Evolutionary conservation across 148 eudicot species (phyloP).

Genomic region (Spergularia bocconei): DNA sequence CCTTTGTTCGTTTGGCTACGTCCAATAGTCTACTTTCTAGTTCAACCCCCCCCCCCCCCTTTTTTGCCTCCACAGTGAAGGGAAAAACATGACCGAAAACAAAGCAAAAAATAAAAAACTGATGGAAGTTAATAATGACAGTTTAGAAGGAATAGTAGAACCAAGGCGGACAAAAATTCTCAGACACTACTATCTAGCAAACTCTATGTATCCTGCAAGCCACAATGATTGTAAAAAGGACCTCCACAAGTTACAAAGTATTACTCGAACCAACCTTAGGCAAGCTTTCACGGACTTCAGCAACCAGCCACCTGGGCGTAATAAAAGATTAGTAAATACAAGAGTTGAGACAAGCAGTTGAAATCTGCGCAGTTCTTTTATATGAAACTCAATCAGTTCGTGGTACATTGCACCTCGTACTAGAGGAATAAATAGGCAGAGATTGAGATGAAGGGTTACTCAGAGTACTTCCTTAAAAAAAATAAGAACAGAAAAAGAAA

Average conservation of each 20-base stretch:
- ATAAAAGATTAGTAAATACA: slow-evolving; percentile 19
- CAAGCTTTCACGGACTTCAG: slow-evolving; percentile 79
- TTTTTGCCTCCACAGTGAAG: too few relatives aligned
- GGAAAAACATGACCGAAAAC: too few relatives aligned
- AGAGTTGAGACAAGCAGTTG: slow-evolving; percentile 15
- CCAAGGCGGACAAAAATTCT: neutral
- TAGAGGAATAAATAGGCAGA: neutral
- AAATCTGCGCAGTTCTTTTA: neutral
- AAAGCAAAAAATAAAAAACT: too few relatives aligned
- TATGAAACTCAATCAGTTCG: neutral
- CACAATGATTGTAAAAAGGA: neutral
- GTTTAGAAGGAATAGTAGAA: neutral
- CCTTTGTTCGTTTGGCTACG: too few relatives aligned
- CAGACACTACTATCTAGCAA: neutral
- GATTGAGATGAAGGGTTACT: neutral
- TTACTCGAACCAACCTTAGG: slow-evolving; percentile 58
- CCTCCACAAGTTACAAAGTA: neutral
- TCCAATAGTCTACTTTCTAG: too few relatives aligned
- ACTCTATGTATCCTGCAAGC: neutral
- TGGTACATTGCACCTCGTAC: neutral
- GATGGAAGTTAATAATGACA: too few relatives aligned
- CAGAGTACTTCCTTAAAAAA: neutral
- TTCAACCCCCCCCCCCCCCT: too few relatives aligned
- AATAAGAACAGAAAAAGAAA: too few relatives aligned
- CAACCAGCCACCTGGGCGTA: slow-evolving; percentile 84